A percentile compares a stretch with the other conserved stretches of the same genome.
Conservation (phyloP, 2,329 filamentous ascomycete genomes). For the Ambrosiella cleistominuta region DNA sequence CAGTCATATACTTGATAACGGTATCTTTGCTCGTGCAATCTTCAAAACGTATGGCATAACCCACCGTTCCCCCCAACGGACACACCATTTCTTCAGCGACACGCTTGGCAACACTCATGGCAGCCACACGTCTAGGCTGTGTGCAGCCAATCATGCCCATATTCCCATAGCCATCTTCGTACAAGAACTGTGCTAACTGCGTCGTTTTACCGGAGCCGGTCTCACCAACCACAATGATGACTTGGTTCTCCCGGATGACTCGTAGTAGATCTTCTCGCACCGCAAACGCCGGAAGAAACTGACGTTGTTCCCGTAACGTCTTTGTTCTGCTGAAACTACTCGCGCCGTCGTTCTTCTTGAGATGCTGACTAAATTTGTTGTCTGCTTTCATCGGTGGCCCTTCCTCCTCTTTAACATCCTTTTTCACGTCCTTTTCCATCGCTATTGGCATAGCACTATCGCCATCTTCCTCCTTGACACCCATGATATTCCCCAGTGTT, state of each 20-base stretch:
- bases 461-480: conserved; percentile 76
- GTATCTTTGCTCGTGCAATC: conserved; percentile 95
- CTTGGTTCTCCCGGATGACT: conserved; percentile 91
- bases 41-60: conserved; percentile 95
- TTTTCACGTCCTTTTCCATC: conserved; percentile 48
- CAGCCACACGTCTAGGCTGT: conserved; percentile 86
- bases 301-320: conserved; percentile 72
- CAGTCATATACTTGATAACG: conserved; percentile 97
- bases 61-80: conserved; percentile 68
- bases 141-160: conserved; percentile 88
- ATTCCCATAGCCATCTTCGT: conserved; percentile 86
- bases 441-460: conserved; percentile 71
- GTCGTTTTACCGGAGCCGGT: conserved; percentile 97
- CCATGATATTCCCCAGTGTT: conserved; percentile 84
- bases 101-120: conserved; percentile 97
- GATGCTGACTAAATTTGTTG: conserved; percentile 73
- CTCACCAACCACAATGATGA: conserved; percentile 90
- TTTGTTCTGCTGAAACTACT: conserved; percentile 91
- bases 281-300: conserved; percentile 88
- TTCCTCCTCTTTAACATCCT: conserved; percentile 20
- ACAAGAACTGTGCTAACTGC: conserved; percentile 86
- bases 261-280: conserved; percentile 83
- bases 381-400: conserved; percentile 14
- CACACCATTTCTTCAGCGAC: conserved; percentile 98
- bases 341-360: conserved; percentile 72